phyloP scores from a whole-genome alignment of 2,329 filamentous ascomycete genomes.

The Bimuria novae-zelandiae region DNA sequence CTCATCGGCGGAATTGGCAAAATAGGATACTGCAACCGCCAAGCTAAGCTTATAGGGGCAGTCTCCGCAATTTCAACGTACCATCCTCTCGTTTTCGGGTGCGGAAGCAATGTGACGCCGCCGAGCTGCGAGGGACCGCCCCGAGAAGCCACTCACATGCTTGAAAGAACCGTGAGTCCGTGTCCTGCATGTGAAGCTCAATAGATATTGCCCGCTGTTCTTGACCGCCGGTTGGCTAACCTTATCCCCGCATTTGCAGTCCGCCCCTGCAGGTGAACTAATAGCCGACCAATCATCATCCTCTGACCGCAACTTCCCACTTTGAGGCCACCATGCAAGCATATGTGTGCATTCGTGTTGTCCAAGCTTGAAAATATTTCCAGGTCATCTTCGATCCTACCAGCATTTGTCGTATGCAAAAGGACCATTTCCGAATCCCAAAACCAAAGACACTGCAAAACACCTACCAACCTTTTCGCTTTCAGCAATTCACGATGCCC shows the following conservation, averaged over 20 bases:
- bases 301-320: not conserved
- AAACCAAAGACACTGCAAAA: not conserved
- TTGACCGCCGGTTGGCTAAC: not conserved
- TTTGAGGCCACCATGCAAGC: not conserved
- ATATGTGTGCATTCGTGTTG: not conserved
- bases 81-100: conserved; percentile 18
- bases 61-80: conserved; percentile 23
- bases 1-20: conserved; percentile 17
- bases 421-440: not conserved
- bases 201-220: not conserved
- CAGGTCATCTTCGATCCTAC: not conserved
- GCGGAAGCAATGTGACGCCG: conserved; percentile 12
- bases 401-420: not conserved
- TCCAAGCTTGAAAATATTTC: not conserved
- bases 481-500: conserved; percentile 29
- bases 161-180: conserved; percentile 4
- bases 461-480: not conserved
- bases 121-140: conserved; percentile 16
- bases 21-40: conserved; percentile 18
- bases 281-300: not conserved
- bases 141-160: conserved; percentile 12
- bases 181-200: conserved; percentile 16
- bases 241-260: conserved; percentile 14
- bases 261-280: not conserved
- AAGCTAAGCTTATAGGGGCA: conserved; percentile 26